These are phyloP conservation scores for Diaporthe citrichinensis DNA, from an alignment of 2,329 filamentous ascomycete genomes.

Conservation along the genomic window DNA sequence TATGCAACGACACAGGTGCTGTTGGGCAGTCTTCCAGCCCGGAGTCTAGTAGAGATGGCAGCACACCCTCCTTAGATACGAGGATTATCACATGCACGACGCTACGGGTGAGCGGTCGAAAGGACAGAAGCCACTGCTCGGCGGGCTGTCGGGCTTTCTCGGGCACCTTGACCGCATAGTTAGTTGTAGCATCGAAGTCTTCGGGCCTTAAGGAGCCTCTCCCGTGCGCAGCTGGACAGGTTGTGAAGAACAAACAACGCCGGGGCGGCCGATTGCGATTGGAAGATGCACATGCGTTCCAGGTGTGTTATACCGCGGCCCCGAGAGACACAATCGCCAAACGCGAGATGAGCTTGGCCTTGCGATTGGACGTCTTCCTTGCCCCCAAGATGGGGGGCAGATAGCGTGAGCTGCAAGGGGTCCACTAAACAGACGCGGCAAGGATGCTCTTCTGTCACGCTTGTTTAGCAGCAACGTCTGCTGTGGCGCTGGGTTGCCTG, in stretches of 20 bases:
- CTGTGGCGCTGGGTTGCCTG: conserved; percentile 1
- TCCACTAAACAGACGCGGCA: conserved; percentile 31
- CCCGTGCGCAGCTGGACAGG: conserved; percentile 10
- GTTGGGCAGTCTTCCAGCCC: neutral
- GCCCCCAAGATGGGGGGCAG: neutral
- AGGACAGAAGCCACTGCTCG: neutral
- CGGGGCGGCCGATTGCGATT: conserved; percentile 7
- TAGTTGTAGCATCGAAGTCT: neutral
- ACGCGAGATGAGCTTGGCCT: conserved; percentile 15
- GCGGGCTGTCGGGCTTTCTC: conserved; percentile 4
- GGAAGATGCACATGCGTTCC: conserved; percentile 31
- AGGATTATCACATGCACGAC: neutral
- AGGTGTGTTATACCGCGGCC: conserved; percentile 25
- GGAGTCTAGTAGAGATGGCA: neutral
- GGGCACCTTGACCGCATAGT: neutral
- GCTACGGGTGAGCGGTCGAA: neutral
- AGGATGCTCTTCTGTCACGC: conserved; percentile 13
- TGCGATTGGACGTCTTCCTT: conserved; percentile 26
- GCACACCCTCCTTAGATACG: conserved; percentile 34
- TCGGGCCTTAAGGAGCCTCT: neutral
- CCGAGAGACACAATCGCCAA: neutral
- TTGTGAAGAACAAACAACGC: neutral
- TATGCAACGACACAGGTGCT: neutral
- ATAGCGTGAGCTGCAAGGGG: conserved; percentile 31
- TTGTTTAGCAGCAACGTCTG: conserved; percentile 11